Evolutionary conservation across 2,329 filamentous ascomycete genomes (phyloP).

Genomic region (Clarireedia homoeocarpa): DNA sequence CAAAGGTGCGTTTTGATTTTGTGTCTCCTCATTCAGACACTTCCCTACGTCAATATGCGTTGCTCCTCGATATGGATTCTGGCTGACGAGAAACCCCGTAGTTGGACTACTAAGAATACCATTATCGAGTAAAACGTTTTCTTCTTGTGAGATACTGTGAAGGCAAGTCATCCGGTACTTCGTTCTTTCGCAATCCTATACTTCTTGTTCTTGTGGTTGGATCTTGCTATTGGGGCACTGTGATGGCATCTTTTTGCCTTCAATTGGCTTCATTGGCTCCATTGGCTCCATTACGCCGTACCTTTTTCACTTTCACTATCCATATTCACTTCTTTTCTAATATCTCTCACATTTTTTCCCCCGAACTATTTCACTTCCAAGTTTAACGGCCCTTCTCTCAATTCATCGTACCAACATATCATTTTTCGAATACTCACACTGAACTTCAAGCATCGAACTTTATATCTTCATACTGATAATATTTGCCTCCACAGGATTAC

Average conservation of each 20-base stretch:
- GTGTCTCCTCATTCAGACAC: neutral
- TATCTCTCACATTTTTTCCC: neutral
- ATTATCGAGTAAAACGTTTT: conserved; percentile 8
- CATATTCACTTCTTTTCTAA: neutral
- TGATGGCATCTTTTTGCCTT: too few relatives aligned
- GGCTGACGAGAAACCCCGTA: conserved; percentile 12
- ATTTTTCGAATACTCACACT: conserved; percentile 1
- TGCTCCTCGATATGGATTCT: neutral
- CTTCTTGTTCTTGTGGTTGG: neutral
- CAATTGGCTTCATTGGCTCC: too few relatives aligned
- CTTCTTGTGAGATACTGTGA: conserved; percentile 20
- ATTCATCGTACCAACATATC: neutral
- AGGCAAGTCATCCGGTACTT: conserved; percentile 15
- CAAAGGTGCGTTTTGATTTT: conserved; percentile 16
- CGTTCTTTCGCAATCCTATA: neutral
- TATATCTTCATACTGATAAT: conserved; percentile 12
- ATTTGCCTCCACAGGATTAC: conserved; percentile 19
- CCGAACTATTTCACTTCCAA: neutral
- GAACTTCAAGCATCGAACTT: neutral
- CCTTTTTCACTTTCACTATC: neutral
- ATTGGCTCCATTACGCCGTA: neutral
- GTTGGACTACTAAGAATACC: conserved; percentile 15
- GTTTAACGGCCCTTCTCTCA: neutral
- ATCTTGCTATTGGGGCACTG: too few relatives aligned
- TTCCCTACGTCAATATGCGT: neutral